These are phyloP conservation scores for Macadamia tetraphylla DNA, from an alignment of 164 flowering plant species.

Conservation along the genomic window DNA sequence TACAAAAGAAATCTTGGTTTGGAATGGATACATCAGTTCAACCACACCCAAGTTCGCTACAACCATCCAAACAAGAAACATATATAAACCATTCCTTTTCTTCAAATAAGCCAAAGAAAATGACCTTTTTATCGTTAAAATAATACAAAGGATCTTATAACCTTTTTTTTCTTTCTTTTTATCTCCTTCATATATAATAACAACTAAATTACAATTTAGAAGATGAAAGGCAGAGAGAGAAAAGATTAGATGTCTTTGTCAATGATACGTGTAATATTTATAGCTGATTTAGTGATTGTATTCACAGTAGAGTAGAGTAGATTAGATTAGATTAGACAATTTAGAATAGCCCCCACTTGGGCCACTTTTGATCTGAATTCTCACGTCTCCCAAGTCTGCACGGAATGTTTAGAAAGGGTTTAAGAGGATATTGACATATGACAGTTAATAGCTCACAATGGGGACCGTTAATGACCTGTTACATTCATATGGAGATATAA, in stretches of 20 bases:
- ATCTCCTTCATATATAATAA: neutral
- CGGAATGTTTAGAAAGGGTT: neutral
- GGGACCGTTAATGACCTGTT: too few species aligned
- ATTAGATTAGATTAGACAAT: neutral
- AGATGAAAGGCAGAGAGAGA: too few species aligned
- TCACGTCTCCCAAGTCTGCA: conserved; percentile 7
- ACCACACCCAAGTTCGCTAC: conserved; percentile 32
- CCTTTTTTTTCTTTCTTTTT: too few species aligned
- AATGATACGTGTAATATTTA: neutral
- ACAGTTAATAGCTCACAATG: too few species aligned
- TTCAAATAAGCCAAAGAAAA: neutral
- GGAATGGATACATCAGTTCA: conserved; percentile 32
- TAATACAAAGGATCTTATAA: neutral
- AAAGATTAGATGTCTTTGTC: neutral
- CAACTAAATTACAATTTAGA: too few species aligned
- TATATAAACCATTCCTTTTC: too few species aligned
- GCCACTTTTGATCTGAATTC: neutral
- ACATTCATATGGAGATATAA: too few species aligned
- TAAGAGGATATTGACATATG: too few species aligned
- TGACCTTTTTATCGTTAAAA: neutral
- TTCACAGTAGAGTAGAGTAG: too few species aligned
- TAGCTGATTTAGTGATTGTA: neutral
- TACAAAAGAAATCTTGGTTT: too few species aligned
- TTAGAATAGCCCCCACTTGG: neutral
- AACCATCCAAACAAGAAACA: conserved; percentile 19